These are phyloP conservation scores for Incumbomyces lentus DNA, from an alignment of 2,329 filamentous ascomycete species.

Conservation along the genomic window DNA sequence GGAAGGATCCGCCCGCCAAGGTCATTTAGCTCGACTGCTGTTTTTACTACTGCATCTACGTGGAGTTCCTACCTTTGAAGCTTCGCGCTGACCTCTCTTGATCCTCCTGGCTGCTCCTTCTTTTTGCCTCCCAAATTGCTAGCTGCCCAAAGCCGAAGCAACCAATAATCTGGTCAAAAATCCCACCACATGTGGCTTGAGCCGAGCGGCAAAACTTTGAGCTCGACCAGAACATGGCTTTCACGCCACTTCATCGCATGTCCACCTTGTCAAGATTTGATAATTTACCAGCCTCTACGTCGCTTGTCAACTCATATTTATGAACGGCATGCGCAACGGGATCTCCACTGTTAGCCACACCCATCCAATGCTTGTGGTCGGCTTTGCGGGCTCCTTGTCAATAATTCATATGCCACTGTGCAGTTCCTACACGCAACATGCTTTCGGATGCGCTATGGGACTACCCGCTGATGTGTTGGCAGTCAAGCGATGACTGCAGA, in stretches of 20 bases:
- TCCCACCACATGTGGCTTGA: not conserved
- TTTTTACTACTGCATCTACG: constrained; percentile 1
- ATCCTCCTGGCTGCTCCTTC: not conserved
- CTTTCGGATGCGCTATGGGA: constrained; percentile 6
- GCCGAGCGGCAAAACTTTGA: not conserved
- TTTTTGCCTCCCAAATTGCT: not conserved
- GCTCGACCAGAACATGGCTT: not conserved
- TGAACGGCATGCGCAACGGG: not conserved
- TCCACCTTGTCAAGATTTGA: constrained; percentile 6
- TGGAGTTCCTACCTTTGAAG: not conserved
- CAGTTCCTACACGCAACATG: not conserved
- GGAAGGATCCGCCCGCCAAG: constrained; percentile 4
- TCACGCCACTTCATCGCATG: constrained; percentile 1
- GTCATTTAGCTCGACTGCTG: not conserved
- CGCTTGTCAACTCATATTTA: constrained; percentile 2
- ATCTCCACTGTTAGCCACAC: not conserved
- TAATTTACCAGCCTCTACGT: not conserved
- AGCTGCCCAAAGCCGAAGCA: constrained; percentile 7
- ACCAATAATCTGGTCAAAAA: not conserved
- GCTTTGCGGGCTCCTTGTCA: not conserved
- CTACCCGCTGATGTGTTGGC: constrained; percentile 8
- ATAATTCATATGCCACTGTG: constrained; percentile 3
- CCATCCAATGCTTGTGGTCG: constrained; percentile 2
- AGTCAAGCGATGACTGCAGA: constrained; percentile 1
- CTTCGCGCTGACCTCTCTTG: not conserved